Evolutionary conservation across 495 filamentous ascomycete species (phyloP).

Genomic region (Parmelia sp.): DNA sequence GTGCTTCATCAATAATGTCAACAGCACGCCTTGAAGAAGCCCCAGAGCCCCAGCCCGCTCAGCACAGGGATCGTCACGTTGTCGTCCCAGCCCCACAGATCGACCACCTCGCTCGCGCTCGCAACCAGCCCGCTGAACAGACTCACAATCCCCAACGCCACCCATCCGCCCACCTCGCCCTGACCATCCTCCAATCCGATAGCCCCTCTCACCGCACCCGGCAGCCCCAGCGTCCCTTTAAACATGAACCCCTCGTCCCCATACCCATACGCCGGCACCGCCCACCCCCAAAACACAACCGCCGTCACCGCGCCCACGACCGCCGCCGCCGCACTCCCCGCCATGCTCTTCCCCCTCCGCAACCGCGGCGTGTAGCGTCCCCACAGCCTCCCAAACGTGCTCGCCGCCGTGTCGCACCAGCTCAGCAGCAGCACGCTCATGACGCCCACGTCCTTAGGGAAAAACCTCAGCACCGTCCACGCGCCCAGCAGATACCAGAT

Average conservation of each 20-base stretch:
- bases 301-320: conserved; percentile 75
- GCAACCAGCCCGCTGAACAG: conserved; percentile 81
- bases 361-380: conserved; percentile 82
- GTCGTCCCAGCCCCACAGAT: conserved; percentile 90
- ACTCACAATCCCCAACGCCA: conserved; percentile 80
- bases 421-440: conserved; percentile 82
- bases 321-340: conserved; percentile 79
- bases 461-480: conserved; percentile 76
- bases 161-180: conserved; percentile 50
- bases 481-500: conserved; percentile 93
- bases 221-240: conserved; percentile 61
- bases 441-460: conserved; percentile 90
- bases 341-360: conserved; percentile 81
- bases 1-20: conserved; percentile 1
- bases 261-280: conserved; percentile 63
- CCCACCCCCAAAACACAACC: conserved; percentile 76
- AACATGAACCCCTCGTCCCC: conserved; percentile 69
- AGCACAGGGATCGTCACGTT: conserved; percentile 94
- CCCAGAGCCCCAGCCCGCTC: conserved; percentile 85
- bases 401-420: conserved; percentile 97
- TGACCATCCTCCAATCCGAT: conserved; percentile 43
- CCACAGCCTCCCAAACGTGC: conserved; percentile 82
- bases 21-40: conserved; percentile 78
- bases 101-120: conserved; percentile 80
- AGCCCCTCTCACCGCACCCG: conserved; percentile 46